phyloP scores from a whole-genome alignment of 2,329 filamentous ascomycete species.

The Aspergillus nomiae region DNA sequence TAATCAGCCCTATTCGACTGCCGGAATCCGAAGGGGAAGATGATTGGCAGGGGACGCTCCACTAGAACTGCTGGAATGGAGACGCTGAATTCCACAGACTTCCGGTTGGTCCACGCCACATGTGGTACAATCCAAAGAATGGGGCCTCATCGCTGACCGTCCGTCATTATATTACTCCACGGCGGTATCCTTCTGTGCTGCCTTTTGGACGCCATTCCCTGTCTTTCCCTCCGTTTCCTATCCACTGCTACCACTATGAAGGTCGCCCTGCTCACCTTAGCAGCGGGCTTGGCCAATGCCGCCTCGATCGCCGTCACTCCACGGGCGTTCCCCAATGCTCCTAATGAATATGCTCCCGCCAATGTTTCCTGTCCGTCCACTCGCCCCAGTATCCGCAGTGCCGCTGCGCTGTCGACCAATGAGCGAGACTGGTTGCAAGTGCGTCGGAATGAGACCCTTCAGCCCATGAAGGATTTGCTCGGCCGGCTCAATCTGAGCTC shows the following conservation, averaged over 20 bases:
- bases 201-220: neutral
- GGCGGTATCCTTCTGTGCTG: neutral
- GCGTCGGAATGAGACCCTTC: conserved; percentile 71
- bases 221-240: neutral
- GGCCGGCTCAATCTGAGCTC: conserved; percentile 65
- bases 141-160: neutral
- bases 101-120: conserved; percentile 12
- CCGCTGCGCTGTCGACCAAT: conserved; percentile 62
- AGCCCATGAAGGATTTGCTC: conserved; percentile 74
- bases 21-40: conserved; percentile 6
- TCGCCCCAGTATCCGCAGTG: conserved; percentile 69
- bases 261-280: conserved; percentile 9
- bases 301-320: conserved; percentile 10
- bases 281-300: conserved; percentile 11
- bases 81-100: conserved; percentile 3
- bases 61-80: neutral
- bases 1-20: conserved; percentile 11
- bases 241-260: conserved; percentile 13
- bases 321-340: conserved; percentile 56
- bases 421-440: conserved; percentile 74
- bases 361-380: conserved; percentile 67
- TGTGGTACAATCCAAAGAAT: conserved; percentile 1
- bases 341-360: conserved; percentile 72
- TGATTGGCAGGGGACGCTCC: conserved; percentile 10
- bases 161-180: neutral